These are phyloP conservation scores for Calonectria pauciramosa DNA, from an alignment of 2,329 filamentous ascomycete species.

Conservation along the genomic window DNA sequence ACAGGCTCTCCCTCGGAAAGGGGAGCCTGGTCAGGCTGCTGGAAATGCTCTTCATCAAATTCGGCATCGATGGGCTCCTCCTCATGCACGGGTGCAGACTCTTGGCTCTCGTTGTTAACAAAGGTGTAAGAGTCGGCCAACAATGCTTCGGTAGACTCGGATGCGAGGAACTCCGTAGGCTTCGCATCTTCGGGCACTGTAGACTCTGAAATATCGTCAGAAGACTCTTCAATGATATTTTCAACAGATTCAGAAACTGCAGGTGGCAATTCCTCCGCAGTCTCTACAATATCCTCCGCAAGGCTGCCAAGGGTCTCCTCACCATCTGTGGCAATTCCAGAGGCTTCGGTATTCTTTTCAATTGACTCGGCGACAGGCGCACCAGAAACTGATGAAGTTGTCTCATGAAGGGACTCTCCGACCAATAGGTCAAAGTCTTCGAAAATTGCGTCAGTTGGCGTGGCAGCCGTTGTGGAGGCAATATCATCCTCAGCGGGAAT, in stretches of 20 bases:
- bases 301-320: slow-evolving; percentile 31
- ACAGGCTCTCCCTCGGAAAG: slow-evolving; percentile 50
- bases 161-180: slow-evolving; percentile 41
- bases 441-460: slow-evolving; percentile 34
- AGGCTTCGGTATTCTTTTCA: slow-evolving; percentile 25
- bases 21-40: slow-evolving; percentile 41
- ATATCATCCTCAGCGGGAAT: slow-evolving; percentile 25
- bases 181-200: slow-evolving; percentile 31
- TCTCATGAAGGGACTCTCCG: slow-evolving; percentile 32
- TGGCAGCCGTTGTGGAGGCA: slow-evolving; percentile 24
- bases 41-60: slow-evolving; percentile 41
- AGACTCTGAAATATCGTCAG: slow-evolving; percentile 25
- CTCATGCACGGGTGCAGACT: slow-evolving; percentile 40
- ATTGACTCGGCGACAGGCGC: slow-evolving; percentile 22
- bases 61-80: slow-evolving; percentile 45
- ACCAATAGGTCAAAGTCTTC: slow-evolving; percentile 40
- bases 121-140: slow-evolving; percentile 39
- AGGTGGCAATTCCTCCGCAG: slow-evolving; percentile 31
- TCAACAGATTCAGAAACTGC: slow-evolving; percentile 40
- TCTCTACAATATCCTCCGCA: slow-evolving; percentile 33
- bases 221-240: slow-evolving; percentile 32
- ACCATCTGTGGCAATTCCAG: slow-evolving; percentile 29
- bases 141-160: slow-evolving; percentile 44
- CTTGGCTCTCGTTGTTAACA: slow-evolving; percentile 46
- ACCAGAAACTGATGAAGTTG: slow-evolving; percentile 24